phyloP scores from a whole-genome alignment of 305 asterid genomes.

The Solanum hybrid region DNA sequence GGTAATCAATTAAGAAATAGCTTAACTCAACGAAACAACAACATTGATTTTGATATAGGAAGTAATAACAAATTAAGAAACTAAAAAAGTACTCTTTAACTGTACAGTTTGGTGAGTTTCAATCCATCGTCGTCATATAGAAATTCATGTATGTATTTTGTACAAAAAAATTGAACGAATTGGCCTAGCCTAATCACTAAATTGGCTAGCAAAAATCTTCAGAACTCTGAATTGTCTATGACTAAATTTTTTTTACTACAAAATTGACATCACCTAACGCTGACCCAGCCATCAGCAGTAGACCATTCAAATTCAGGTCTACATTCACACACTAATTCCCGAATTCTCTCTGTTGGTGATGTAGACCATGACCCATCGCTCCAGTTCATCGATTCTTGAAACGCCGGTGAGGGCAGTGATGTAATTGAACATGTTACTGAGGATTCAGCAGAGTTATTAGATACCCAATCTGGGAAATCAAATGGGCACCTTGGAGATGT shows the following conservation, averaged over 20 bases:
- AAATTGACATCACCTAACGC: conserved; percentile 34
- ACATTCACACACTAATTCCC: conserved; percentile 10
- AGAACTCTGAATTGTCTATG: not conserved
- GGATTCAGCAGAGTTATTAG: conserved; percentile 4
- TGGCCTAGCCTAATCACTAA: not conserved
- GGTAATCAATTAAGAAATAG: not conserved
- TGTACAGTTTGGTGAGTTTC: not conserved
- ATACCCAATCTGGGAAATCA: conserved; percentile 57
- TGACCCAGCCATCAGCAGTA: conserved; percentile 52
- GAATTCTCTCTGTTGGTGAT: conserved; percentile 35
- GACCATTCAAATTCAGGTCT: conserved; percentile 27
- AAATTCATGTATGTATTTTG: not conserved
- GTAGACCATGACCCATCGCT: not conserved
- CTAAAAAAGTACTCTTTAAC: not conserved
- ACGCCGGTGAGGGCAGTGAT: conserved; percentile 23
- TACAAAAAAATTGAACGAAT: not conserved
- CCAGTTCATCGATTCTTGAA: not conserved
- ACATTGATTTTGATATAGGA: not conserved
- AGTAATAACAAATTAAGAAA: not conserved
- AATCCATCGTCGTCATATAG: not conserved
- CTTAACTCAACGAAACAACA: not conserved
- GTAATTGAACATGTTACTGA: conserved; percentile 25
- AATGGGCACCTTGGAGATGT: conserved; percentile 61
- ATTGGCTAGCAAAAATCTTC: conserved; percentile 6
- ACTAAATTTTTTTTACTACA: not conserved